Percentiles rank a stretch among this genome's conserved stretches.
phyloP scores from a whole-genome alignment of 2,329 filamentous ascomycete species.

The Nakataea oryzae region DNA sequence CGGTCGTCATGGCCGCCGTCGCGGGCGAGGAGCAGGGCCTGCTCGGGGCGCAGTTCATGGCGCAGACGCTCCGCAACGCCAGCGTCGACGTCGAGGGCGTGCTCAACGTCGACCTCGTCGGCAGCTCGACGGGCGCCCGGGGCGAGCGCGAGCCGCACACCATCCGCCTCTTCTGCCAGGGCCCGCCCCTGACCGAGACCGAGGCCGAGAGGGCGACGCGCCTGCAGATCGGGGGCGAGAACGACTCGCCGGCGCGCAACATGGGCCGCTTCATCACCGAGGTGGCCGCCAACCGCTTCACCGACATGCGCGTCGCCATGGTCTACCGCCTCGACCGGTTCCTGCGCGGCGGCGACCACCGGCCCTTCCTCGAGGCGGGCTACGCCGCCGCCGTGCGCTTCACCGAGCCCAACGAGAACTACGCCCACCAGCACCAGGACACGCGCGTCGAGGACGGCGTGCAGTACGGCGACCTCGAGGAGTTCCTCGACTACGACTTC shows the following conservation, averaged over 20 bases:
- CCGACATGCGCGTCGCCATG: conserved; percentile 43
- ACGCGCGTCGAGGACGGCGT: conserved; percentile 31
- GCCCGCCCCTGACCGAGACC: conserved; percentile 6
- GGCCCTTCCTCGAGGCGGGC: conserved; percentile 41
- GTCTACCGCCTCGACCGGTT: conserved; percentile 47
- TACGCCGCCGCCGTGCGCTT: conserved; percentile 40
- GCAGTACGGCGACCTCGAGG: conserved; percentile 42
- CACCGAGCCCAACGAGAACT: conserved; percentile 48
- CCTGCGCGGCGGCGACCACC: conserved; percentile 45
- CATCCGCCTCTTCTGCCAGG: conserved; percentile 36
- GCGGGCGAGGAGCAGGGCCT: conserved; percentile 48
- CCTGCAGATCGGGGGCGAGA: conserved; percentile 29
- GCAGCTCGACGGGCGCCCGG: conserved; percentile 18
- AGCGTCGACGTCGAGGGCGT: conserved; percentile 45
- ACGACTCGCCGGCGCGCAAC: conserved; percentile 34
- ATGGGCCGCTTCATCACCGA: conserved; percentile 44
- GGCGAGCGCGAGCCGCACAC: conserved; percentile 35
- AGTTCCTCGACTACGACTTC: conserved; percentile 48
- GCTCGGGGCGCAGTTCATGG: conserved; percentile 39
- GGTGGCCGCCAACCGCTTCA: conserved; percentile 36
- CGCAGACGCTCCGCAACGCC: conserved; percentile 38
- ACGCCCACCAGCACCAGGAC: conserved; percentile 47
- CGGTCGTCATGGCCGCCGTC: conserved; percentile 44
- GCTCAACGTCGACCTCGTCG: conserved; percentile 48
- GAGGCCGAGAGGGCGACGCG: conserved; percentile 6